Evolutionary conservation across 805 yeast genomes (phyloP).

Genomic region (Candida nemodendra): DNA sequence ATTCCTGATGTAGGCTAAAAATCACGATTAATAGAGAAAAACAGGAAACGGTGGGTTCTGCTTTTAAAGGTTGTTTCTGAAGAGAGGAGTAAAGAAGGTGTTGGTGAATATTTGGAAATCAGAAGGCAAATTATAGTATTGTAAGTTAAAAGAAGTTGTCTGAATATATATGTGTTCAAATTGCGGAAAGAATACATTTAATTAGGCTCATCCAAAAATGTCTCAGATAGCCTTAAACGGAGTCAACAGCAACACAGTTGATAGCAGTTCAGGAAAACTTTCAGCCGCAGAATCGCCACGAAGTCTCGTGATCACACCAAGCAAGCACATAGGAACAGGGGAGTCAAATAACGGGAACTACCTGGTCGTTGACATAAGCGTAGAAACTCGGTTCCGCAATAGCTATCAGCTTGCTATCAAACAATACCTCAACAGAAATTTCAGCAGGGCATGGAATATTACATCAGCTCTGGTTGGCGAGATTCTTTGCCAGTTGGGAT

Average conservation of each 20-base stretch:
- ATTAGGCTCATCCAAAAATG: too few relatives aligned
- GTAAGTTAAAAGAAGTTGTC: too few relatives aligned
- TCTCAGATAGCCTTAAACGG: conserved; percentile 16
- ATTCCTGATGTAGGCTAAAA: neutral
- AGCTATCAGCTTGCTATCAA: conserved; percentile 41
- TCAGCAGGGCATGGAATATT: conserved; percentile 28
- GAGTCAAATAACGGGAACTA: neutral
- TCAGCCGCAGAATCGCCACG: conserved; percentile 6
- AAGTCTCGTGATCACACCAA: conserved; percentile 1
- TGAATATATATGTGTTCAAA: too few relatives aligned
- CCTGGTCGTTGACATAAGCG: conserved; percentile 13
- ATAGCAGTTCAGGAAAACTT: neutral
- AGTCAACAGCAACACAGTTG: conserved; percentile 3
- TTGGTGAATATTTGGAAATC: neutral
- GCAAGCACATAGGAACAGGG: neutral
- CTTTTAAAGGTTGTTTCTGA: too few relatives aligned
- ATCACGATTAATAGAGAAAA: too few relatives aligned
- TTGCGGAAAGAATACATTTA: too few relatives aligned
- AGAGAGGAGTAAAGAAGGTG: neutral
- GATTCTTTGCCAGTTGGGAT: conserved; percentile 7
- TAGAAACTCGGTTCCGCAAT: conserved; percentile 19
- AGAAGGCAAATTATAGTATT: too few relatives aligned
- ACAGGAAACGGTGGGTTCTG: too few relatives aligned
- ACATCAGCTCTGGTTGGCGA: conserved; percentile 22
- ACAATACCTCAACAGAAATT: conserved; percentile 37